Evolutionary conservation across 345 rosid species (phyloP), one percentile per base, ranked within the genome.

Genomic region (Dipteronia dyeriana): DNA sequence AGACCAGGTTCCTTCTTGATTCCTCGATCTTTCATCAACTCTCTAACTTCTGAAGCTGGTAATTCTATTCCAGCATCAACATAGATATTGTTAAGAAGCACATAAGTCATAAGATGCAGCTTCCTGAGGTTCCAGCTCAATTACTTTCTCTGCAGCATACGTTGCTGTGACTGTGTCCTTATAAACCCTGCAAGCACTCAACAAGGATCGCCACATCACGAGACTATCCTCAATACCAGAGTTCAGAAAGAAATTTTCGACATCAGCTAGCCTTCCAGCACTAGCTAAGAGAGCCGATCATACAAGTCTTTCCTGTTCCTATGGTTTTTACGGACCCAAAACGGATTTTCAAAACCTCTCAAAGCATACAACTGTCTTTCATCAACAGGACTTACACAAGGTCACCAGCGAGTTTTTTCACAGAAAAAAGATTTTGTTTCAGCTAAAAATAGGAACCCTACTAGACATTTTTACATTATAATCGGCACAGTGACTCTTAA

Each of bases 1-100:
- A 81, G 65, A 31, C 88, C 90, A 17, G 92, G 89, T 75, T 89
- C 87, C 82, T 89, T 89, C 82, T 73, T 89, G 20, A 89, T 75
- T 17, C 87, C 81, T 63, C 71, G 75, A 38, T 74, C 79, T 77
- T 57, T 79, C 90, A 89, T 87, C 72, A 80, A 13, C 34, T 76
- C 84, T 76, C 85, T 85, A 17, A 84, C 79, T 17, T 81, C 63
- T 10, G 62, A 82, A 59, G 76, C 90, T n/a, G 67, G 79, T 49
- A 79, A 38, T 26, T 76, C 79, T 12, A 84, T 76, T 10, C 89
- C 89, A 62, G 77, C 86, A 16, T 79, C 85, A 38, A 73, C 65
- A 75, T 80, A 85, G 26, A 87, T 84, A 76, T 84, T 86, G 80
- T 75, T 71, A 41, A 85, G 81, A 79, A 86, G 84, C 57, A 87